Conservation (phyloP, 192 early-diverging fungal species). For the Coemansia sp. region DNA sequence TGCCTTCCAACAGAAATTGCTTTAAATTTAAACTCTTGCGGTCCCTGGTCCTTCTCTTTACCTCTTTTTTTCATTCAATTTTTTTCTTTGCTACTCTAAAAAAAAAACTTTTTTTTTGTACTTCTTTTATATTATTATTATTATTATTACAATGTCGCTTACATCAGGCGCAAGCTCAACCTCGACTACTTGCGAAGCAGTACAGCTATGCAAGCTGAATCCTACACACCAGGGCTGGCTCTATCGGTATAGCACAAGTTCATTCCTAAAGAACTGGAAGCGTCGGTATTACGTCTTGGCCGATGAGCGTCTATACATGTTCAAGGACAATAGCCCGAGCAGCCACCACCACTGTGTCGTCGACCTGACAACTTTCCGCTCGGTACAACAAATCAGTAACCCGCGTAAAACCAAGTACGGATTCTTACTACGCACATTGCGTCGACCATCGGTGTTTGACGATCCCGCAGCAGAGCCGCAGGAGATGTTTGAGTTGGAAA, state of each 20-base stretch:
- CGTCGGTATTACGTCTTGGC: conserved; percentile 50
- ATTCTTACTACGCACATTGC: conserved; percentile 38
- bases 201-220: conserved; percentile 40
- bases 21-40: neutral
- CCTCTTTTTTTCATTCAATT: neutral
- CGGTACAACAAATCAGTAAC: conserved; percentile 40
- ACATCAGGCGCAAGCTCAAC: conserved; percentile 33
- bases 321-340: conserved; percentile 32
- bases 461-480: conserved; percentile 19
- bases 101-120: neutral
- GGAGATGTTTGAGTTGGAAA: conserved; percentile 47
- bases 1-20: neutral
- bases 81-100: neutral
- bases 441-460: conserved; percentile 51
- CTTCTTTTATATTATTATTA: neutral
- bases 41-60: neutral
- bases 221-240: conserved; percentile 48
- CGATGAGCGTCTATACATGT: conserved; percentile 51
- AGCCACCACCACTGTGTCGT: conserved; percentile 29
- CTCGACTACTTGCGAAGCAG: conserved; percentile 31
- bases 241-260: conserved; percentile 42
- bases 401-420: conserved; percentile 50
- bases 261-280: conserved; percentile 44
- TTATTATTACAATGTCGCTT: conserved; percentile 21
- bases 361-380: conserved; percentile 45